Evolutionary conservation across 2,329 filamentous ascomycete genomes (phyloP).

Genomic region (Periconia macrospinosa): DNA sequence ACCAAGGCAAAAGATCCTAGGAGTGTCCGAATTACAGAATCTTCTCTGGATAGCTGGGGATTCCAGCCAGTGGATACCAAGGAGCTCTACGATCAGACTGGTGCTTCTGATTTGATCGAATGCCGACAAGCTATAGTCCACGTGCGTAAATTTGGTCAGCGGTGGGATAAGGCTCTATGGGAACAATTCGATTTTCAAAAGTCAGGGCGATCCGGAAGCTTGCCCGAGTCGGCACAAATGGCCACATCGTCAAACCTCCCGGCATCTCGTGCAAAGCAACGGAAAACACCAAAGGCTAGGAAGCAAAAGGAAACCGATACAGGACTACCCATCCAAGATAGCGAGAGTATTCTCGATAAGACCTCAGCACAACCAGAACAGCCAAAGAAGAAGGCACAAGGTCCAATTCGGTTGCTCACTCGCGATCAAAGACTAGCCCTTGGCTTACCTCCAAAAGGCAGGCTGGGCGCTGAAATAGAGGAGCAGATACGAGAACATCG

Average conservation of each 20-base stretch:
- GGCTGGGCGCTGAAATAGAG: constrained; percentile 1
- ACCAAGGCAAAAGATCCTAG: constrained; percentile 12
- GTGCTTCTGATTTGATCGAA: constrained; percentile 29
- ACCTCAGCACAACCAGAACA: neutral
- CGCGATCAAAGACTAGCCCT: neutral
- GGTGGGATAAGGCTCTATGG: constrained; percentile 26
- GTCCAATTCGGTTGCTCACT: neutral
- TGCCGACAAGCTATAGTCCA: constrained; percentile 22
- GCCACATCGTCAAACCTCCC: neutral
- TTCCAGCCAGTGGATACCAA: constrained; percentile 22
- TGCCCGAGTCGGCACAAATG: neutral
- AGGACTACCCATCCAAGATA: neutral
- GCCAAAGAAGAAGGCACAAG: neutral
- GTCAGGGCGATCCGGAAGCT: neutral
- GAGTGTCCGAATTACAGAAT: constrained; percentile 2
- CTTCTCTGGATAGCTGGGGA: constrained; percentile 32
- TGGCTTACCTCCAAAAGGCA: neutral
- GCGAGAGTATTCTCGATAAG: neutral
- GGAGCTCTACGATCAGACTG: constrained; percentile 22
- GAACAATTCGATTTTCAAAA: neutral
- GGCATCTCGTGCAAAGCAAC: neutral
- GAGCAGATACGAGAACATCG: constrained; percentile 29
- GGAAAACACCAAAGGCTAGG: neutral
- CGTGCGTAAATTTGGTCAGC: constrained; percentile 16
- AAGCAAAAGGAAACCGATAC: neutral